A percentile compares a stretch with the other conserved stretches of the same genome.
Evolutionary conservation across 164 flowering plant genomes (phyloP).

Genomic region (Warburgia ugandensis): DNA sequence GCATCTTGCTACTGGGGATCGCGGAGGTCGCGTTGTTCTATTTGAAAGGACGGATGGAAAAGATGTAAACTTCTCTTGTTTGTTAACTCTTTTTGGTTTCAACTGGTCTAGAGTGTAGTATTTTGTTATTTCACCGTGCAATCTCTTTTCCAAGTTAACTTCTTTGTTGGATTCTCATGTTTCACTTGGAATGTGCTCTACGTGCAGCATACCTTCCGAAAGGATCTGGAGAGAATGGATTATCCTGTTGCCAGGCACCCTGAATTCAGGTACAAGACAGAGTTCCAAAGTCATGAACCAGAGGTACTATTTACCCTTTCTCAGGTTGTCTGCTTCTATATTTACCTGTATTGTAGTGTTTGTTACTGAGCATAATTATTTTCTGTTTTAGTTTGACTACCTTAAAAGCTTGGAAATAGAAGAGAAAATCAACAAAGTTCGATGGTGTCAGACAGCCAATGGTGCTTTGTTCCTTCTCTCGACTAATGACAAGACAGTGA

Average conservation of each 20-base stretch:
- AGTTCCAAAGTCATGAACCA: conserved; percentile 89
- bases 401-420: conserved; percentile 94
- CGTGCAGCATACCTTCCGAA: conserved; percentile 46
- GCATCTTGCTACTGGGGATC: conserved; percentile 69
- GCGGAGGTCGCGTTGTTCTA: conserved; percentile 63
- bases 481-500: conserved; percentile 58
- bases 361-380: conserved; percentile 6
- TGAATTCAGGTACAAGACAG: conserved; percentile 82
- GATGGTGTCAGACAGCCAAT: conserved; percentile 84
- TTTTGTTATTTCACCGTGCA: too few relatives aligned
- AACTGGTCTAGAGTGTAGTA: too few relatives aligned
- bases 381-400: conserved; percentile 63
- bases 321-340: not conserved
- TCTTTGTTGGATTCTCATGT: not conserved
- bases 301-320: conserved; percentile 38
- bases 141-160: too few relatives aligned
- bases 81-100: too few relatives aligned
- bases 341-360: conserved; percentile 1
- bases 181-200: not conserved
- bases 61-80: conserved; percentile 28
- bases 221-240: conserved; percentile 62
- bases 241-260: conserved; percentile 52
- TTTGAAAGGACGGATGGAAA: conserved; percentile 52
- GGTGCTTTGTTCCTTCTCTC: conserved; percentile 56
- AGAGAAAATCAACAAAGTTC: conserved; percentile 83